phyloP scores from a whole-genome alignment of 2,329 filamentous ascomycete genomes.

The Aspergillus transmontanensis region DNA sequence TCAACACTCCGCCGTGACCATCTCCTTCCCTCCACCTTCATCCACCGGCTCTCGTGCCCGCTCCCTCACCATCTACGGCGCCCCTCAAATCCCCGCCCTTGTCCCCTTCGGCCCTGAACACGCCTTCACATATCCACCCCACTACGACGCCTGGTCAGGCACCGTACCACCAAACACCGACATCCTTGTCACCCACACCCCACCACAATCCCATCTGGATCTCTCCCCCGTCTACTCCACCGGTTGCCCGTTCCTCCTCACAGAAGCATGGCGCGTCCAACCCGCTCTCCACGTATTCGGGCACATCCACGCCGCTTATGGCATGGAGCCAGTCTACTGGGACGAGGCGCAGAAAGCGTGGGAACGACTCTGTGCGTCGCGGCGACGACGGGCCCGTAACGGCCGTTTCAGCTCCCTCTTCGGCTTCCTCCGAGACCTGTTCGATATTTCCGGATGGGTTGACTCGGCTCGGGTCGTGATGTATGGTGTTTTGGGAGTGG shows the following conservation, averaged over 20 bases:
- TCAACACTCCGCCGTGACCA: conserved; percentile 65
- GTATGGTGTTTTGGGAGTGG: conserved; percentile 57
- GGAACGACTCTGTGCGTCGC: conserved; percentile 61
- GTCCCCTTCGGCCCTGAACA: conserved; percentile 70
- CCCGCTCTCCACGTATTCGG: conserved; percentile 81
- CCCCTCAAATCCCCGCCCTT: conserved; percentile 70
- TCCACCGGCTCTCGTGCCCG: conserved; percentile 53
- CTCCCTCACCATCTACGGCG: conserved; percentile 73
- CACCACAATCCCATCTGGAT: conserved; percentile 71
- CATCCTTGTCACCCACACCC: conserved; percentile 79
- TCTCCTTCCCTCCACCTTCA: conserved; percentile 58
- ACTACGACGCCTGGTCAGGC: conserved; percentile 69
- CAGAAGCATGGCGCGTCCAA: conserved; percentile 72
- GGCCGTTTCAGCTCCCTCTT: conserved; percentile 26
- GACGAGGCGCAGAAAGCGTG: conserved; percentile 72
- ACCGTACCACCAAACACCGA: conserved; percentile 73
- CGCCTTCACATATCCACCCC: conserved; percentile 74
- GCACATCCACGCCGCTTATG: conserved; percentile 77
- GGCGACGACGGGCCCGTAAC: conserved; percentile 29
- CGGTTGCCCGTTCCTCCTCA: conserved; percentile 70
- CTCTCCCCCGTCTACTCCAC: conserved; percentile 58
- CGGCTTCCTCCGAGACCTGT: conserved; percentile 38
- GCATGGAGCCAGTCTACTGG: conserved; percentile 70
- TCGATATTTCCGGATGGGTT: conserved; percentile 46
- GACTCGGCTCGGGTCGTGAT: conserved; percentile 54